Base-by-base conservation (phyloP, 2,329 filamentous ascomycete species). In the Aspergillus sp. region DNA sequence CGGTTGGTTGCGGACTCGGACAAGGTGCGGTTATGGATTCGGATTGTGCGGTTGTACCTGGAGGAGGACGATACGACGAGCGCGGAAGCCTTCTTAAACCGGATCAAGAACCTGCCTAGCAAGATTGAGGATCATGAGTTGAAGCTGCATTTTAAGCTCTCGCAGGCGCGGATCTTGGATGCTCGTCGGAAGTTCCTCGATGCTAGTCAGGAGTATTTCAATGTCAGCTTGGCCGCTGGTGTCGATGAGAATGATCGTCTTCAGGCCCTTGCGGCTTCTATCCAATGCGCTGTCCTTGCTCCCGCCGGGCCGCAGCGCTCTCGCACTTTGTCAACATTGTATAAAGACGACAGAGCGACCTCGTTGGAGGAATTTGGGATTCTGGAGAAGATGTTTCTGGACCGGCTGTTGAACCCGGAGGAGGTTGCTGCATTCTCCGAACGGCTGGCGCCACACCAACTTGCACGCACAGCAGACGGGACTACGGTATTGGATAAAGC, bases 311-410 rank as follows among this genome's bases (percentile, higher is more conserved):
- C 93, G 0, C 77, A 83, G 60, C 82, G 93, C 45, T 88, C 85
- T 52, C 81, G 87, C 41, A 82, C 84, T 39, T 78, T 98, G 12
- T 88, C 82, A 4, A 83, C 86, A 45, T 74, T 98, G 9, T 95
- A 95, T 78, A 95, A 94, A 68, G 93, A 98, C 67, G 93, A 97
- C 55, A 81, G 93, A 29, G 79, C 87, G 0, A 73, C 76, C 3
- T 79, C 82, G 43, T 79, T 93, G 2, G 80, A 84, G 30, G 88
- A 97, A 69, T 91, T 86, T 62, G 76, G 81, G 42, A 96, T 98
- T 45, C 73, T 98, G 9, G 93, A 97, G 73, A 97, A 97, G 74
- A 97, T 98, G 81, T 95, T 94, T 67, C 77, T 97, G 42, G 88
- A 97, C 67, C 81, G 90, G 4, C 75, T 98, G 3, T 76, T 98